Base-by-base conservation (phyloP, 345 rosid species). In the Geranium brycei region DNA sequence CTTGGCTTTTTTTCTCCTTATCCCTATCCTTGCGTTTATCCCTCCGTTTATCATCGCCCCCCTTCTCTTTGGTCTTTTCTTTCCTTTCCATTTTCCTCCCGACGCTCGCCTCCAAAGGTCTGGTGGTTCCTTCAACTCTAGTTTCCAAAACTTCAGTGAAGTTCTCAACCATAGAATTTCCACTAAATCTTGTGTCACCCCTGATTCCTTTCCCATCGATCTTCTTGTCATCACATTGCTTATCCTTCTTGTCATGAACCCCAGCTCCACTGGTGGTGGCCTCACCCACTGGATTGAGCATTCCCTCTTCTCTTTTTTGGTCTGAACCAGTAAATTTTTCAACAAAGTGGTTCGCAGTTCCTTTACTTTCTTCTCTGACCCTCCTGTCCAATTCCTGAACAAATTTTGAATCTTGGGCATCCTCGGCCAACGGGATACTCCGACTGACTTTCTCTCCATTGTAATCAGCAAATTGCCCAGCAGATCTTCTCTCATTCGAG, bases 371-470 rank as follows among this genome's bases (percentile, higher is more conserved):
- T 72, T 70, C 80, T 70, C 76, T 71, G 41, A 74, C 63, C 63
- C 80, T 71, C 76, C 70, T 75, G 5, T 64, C 81, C 69, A 71
- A 65, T 69, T 70, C 82, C 65, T 75, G 82, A 32, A 75, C 66
- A 66, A 73, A 61, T 62, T 72, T 74, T 66, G 74, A 56, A 66
- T 76, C 74, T 61, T 62, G 65, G 60, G 62, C 18, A 61, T 75
- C 68, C 41, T 31, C 72, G 28, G 63, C 57, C 58, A 59, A 40
- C 68, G 56, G 66, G 67, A 66, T 75, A 62, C 71, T 75, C 62
- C 60, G 75, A 62, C 47, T 38, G 18, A 51, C 13, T 68, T 63
- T 77, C 70, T 72, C 83, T 31, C 73, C 75, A 17, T 69, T 69
- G 28, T 63, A 62, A 70, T 71, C 76, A 8, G 74, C 67, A 68